Evolutionary conservation across 2,329 filamentous ascomycete species (phyloP).

Genomic region (Cladophialophora yegresii): DNA sequence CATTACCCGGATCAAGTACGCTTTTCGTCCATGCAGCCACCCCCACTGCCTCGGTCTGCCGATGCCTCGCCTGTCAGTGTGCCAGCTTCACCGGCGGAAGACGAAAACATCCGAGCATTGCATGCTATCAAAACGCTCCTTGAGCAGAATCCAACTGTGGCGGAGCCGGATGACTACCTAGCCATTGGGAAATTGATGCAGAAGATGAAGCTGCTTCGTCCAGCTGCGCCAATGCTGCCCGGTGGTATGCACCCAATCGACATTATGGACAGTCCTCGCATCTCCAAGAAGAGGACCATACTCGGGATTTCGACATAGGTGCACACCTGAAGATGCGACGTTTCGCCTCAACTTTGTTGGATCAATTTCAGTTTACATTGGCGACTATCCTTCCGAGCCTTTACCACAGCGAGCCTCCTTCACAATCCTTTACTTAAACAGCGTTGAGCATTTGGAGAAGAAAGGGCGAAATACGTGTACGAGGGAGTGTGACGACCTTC

Average conservation of each 20-base stretch:
- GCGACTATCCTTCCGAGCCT: slow-evolving; percentile 20
- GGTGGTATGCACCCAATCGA: slow-evolving; percentile 51
- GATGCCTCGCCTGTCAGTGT: slow-evolving; percentile 56
- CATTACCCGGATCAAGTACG: slow-evolving; percentile 48
- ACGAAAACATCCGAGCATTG: slow-evolving; percentile 80
- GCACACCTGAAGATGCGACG: slow-evolving; percentile 24
- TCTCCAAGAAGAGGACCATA: slow-evolving; percentile 52
- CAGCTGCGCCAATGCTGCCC: slow-evolving; percentile 41
- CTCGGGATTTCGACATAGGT: slow-evolving; percentile 41
- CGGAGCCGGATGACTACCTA: slow-evolving; percentile 75
- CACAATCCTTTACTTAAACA: slow-evolving; percentile 28
- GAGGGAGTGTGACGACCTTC: slow-evolving; percentile 13
- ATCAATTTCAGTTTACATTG: slow-evolving; percentile 10
- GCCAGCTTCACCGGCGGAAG: slow-evolving; percentile 66
- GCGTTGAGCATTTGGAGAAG: slow-evolving; percentile 24
- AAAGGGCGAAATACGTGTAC: slow-evolving; percentile 5
- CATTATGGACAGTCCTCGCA: slow-evolving; percentile 44
- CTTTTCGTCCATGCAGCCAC: slow-evolving; percentile 45
- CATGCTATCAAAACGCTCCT: slow-evolving; percentile 82
- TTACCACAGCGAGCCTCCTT: slow-evolving; percentile 5
- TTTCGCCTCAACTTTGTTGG: not conserved
- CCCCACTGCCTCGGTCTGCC: slow-evolving; percentile 44
- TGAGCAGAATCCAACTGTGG: slow-evolving; percentile 69
- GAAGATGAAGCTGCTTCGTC: slow-evolving; percentile 72
- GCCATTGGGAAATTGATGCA: slow-evolving; percentile 80